Evolutionary conservation across 129 eudicot species (phyloP), one percentile per base, ranked within the genome.

Genomic region (Logfia minima): DNA sequence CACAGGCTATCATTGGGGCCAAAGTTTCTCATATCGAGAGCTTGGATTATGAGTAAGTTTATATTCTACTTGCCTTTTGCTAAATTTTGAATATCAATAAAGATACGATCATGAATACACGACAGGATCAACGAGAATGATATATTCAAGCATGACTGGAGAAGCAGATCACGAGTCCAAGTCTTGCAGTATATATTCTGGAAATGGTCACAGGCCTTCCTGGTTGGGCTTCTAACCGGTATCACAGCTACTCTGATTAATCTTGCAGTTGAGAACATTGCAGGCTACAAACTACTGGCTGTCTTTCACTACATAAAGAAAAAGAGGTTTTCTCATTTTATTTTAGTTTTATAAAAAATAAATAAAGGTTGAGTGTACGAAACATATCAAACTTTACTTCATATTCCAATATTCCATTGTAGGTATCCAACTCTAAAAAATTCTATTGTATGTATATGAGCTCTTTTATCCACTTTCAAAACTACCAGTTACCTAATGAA

Each of bases 61-160:
- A 53, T 8, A 83, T 29, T 24, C 69, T 41, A 55, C 34, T 74
- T 61, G 29, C 2, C 59, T 65, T 7, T 48, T 16, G 28, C 48
- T 9, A 71, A 39, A 1, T 71, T 26, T 26, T 26, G 43, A 70
- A 76, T 7, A 48, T 7, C 63, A 13, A 72, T 18, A 13, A 35
- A 43, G 23, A 14, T 32, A 18, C 7, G 7, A 66, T 67, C 52
- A 68, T 24, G 32, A 23, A 66, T 6, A 6, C n/a, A 68, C 11
- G 83, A 70, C 82, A 93, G 98, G 88, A 90, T 93, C 68, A 93
- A 88, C 74, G 93, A 93, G 84, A 93, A 93, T 70, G 98, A 93
- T 86, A 71, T 90, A 21, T 93, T 93, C 84, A 93, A 86, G 82
- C 93, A 93, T 37, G 97, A 93, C 61, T 91, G 96, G 97, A 90